A percentile compares a stretch with the other conserved stretches of the same genome.
Conservation (phyloP, 768 basidiomycete species). For the Mycena chlorophos region DNA sequence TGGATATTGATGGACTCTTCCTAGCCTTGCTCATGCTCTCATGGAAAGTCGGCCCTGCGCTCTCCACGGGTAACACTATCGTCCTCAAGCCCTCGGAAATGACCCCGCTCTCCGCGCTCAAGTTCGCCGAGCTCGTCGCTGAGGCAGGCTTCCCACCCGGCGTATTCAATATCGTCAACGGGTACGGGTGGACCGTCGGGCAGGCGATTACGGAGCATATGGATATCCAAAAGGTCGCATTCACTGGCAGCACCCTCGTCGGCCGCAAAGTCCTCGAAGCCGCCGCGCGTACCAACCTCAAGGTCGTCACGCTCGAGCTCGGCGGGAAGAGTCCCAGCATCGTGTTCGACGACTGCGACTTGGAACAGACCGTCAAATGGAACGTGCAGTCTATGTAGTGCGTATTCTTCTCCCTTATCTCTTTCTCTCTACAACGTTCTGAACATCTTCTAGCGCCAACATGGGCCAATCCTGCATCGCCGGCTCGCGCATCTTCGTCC, state of each 20-base stretch:
- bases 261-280: slow-evolving; percentile 82
- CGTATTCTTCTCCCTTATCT: slow-evolving; percentile 26
- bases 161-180: slow-evolving; percentile 67
- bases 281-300: slow-evolving; percentile 79
- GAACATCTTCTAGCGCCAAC: slow-evolving; percentile 9
- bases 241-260: slow-evolving; percentile 81
- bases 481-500: slow-evolving; percentile 83
- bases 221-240: slow-evolving; percentile 70
- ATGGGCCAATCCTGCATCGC: slow-evolving; percentile 81
- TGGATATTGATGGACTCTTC: not conserved
- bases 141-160: slow-evolving; percentile 74
- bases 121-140: slow-evolving; percentile 48
- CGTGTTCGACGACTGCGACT: slow-evolving; percentile 72
- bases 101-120: slow-evolving; percentile 62
- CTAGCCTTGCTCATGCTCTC: slow-evolving; percentile 27
- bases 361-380: slow-evolving; percentile 76
- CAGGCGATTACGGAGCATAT: slow-evolving; percentile 61
- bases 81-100: slow-evolving; percentile 69
- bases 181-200: slow-evolving; percentile 59
- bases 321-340: slow-evolving; percentile 76
- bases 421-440: slow-evolving; percentile 1
- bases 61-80: slow-evolving; percentile 56
- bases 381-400: slow-evolving; percentile 72
- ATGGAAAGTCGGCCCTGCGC: slow-evolving; percentile 33
- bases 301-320: slow-evolving; percentile 80